Percentiles rank a stretch among this genome's conserved stretches.
Conservation (phyloP, 306 rosid species). For the Acacia melanoxylon region DNA sequence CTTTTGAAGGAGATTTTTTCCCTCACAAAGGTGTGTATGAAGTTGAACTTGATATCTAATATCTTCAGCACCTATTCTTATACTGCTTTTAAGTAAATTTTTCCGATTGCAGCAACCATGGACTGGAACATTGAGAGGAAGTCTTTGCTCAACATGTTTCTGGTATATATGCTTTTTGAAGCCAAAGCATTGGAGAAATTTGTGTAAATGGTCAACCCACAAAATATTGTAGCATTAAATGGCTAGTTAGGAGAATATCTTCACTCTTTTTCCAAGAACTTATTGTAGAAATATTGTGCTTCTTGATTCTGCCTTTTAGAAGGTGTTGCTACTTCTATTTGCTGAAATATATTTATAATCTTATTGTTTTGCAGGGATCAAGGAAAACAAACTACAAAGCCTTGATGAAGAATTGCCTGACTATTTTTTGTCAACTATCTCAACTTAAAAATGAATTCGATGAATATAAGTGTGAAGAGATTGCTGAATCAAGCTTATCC, state of each 20-base stretch:
- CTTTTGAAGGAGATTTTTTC: conserved; percentile 71
- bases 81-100: conserved; percentile 27
- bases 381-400: conserved; percentile 69
- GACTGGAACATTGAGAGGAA: conserved; percentile 77
- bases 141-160: conserved; percentile 68
- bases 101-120: conserved; percentile 58
- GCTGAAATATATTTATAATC: conserved; percentile 26
- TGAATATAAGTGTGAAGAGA: conserved; percentile 39
- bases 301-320: conserved; percentile 21
- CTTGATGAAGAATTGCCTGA: conserved; percentile 68
- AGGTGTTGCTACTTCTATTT: conserved; percentile 14
- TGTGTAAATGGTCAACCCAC: conserved; percentile 25
- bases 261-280: conserved; percentile 1
- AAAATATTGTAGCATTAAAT: conserved; percentile 15
- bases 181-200: conserved; percentile 25
- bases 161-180: conserved; percentile 52
- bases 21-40: conserved; percentile 59
- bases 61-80: conserved; percentile 18
- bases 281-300: conserved; percentile 26
- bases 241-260: conserved; percentile 12
- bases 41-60: conserved; percentile 38
- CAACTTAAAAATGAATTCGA: conserved; percentile 45
- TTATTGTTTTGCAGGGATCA: conserved; percentile 61
- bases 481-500: conserved; percentile 36
- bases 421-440: conserved; percentile 59